Base-by-base conservation (phyloP, 2,329 filamentous ascomycete genomes). In the Metarhizium album region DNA sequence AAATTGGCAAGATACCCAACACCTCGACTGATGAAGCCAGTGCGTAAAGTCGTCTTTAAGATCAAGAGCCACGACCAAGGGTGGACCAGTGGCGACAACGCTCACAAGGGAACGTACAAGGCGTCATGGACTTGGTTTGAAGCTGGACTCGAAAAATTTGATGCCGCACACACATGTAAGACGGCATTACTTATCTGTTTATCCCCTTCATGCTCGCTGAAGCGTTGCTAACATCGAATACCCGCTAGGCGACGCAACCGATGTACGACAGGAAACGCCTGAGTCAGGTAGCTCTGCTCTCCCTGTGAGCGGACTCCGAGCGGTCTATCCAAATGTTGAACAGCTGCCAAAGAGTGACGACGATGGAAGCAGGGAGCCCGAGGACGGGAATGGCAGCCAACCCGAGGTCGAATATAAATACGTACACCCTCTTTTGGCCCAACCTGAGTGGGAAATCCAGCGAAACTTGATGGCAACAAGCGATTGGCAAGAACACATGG, bases 111-210 rank as follows among this genome's bases (percentile, higher is more conserved):
- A 2, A 70, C 70, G 1, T 83, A 73, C 50, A 55, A 60, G 0
- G 67, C 63, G 2, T 78, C 80, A 0, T 81, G 67, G 64, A 80
- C 80, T 0, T 85, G 81, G 81, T 83, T 83, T 52, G 80, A 83
- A 50, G 78, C 73, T 16, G 81, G 81, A 0, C 60, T 82, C 16
- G 81, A 84, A 62, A 70, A 71, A 3, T 75, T 79, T 46, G 74
- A 76, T 43, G 67, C 67, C 20, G 58, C 57, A 16, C 57, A 57
- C 13, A 53, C 48, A 5, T 66, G 66, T 67, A 55, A 57, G 66
- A 0, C 22, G 3, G n/a, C n/a, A n/a, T n/a, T n/a, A 13, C 22
- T 9, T 24, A 8, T 13, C 22, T 9, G 40, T 43, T 20, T 5
- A 20, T n/a, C n/a, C n/a, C n/a, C 18, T 18, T 40, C 4, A 3